Conservation (phyloP, 1,284 basidiomycete species). For the Moniliophthora roreri region DNA sequence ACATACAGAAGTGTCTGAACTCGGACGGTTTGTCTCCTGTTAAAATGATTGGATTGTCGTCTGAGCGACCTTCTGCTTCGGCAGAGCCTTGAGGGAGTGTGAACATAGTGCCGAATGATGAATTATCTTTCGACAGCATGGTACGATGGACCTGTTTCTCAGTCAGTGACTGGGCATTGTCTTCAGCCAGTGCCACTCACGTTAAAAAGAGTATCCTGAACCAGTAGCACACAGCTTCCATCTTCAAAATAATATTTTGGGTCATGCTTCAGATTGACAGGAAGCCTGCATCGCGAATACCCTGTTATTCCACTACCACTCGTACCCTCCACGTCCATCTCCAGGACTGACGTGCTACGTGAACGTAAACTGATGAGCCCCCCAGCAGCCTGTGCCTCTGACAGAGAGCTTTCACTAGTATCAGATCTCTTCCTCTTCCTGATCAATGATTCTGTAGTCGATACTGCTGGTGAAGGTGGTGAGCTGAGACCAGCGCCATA, state of each 20-base stretch:
- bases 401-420: background rate
- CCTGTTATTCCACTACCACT: no score
- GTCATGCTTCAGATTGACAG: slow-evolving; percentile 23
- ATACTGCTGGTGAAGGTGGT: background rate
- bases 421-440: slow-evolving; percentile 2
- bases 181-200: slow-evolving; percentile 37
- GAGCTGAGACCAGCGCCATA: background rate
- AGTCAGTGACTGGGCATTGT: background rate
- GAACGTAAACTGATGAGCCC: background rate
- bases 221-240: slow-evolving; percentile 58
- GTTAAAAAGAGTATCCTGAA: slow-evolving; percentile 65
- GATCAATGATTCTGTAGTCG: background rate
- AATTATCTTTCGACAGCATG: slow-evolving; percentile 59
- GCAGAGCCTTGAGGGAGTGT: slow-evolving; percentile 53
- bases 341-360: no score
- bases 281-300: no score
- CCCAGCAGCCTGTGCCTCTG: background rate
- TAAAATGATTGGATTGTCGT: slow-evolving; percentile 62
- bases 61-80: slow-evolving; percentile 53
- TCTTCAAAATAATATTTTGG: slow-evolving; percentile 48
- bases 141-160: slow-evolving; percentile 58
- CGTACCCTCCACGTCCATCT: no score
- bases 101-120: slow-evolving; percentile 64
- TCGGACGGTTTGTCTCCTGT: slow-evolving; percentile 57
- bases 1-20: slow-evolving; percentile 54